phyloP scores from a whole-genome alignment of 495 filamentous ascomycete genomes.

The Penicillium samsonianum region DNA sequence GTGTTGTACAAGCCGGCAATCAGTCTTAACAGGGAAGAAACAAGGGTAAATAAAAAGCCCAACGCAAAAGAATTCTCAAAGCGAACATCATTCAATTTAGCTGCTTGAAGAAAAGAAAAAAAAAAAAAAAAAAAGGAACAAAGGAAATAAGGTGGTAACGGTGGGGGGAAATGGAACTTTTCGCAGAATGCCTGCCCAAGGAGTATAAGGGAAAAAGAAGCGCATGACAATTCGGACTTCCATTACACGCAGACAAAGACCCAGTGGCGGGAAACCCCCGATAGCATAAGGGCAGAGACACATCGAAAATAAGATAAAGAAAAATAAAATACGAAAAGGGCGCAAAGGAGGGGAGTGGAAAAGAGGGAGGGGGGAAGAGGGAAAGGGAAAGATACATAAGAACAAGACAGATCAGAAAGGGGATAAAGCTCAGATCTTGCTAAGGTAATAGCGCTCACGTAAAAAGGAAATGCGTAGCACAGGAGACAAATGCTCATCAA shows the following conservation, averaged over 20 bases:
- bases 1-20: slow-evolving; percentile 32
- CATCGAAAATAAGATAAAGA: slow-evolving; percentile 23
- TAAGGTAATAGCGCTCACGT: slow-evolving; percentile 52
- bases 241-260: slow-evolving; percentile 43
- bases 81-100: slow-evolving; percentile 48
- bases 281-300: slow-evolving; percentile 23
- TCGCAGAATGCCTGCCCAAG: slow-evolving; percentile 54
- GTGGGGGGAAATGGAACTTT: slow-evolving; percentile 45
- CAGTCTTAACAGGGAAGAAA: slow-evolving; percentile 30
- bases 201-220: slow-evolving; percentile 42
- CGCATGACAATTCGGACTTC: slow-evolving; percentile 40
- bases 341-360: slow-evolving; percentile 17
- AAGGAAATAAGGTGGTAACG: slow-evolving; percentile 27
- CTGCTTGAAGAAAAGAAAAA: slow-evolving; percentile 41
- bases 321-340: slow-evolving; percentile 19
- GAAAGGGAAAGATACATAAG: slow-evolving; percentile 21
- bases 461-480: slow-evolving; percentile 47
- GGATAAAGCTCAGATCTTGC: slow-evolving; percentile 44
- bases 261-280: slow-evolving; percentile 31
- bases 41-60: slow-evolving; percentile 30
- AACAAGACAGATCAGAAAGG: slow-evolving; percentile 21
- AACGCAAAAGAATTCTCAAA: slow-evolving; percentile 39
- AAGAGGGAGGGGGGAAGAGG: slow-evolving; percentile 18
- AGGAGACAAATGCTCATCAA: slow-evolving; percentile 50
- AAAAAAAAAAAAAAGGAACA: slow-evolving; percentile 38